Conservation (phyloP, 345 rosid species). For the Aquilaria yunnanensis region DNA sequence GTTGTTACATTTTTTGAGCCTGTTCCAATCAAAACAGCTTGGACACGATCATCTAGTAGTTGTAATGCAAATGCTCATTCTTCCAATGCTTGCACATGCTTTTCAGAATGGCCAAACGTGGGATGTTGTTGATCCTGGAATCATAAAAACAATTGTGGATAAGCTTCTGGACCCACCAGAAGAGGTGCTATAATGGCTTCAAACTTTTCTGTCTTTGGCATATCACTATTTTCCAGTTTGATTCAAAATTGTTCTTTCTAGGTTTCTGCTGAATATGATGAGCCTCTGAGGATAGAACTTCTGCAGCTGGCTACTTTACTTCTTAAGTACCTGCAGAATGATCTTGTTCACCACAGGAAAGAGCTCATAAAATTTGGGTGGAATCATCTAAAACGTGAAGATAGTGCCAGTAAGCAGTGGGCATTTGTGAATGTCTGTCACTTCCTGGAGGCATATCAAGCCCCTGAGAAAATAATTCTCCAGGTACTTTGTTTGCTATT, state of each 20-base stretch:
- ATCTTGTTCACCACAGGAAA: slow-evolving; percentile 96
- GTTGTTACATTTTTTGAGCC: slow-evolving; percentile 79
- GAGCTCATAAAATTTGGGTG: slow-evolving; percentile 99
- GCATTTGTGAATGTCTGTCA: slow-evolving; percentile 99
- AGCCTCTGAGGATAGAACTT: slow-evolving; percentile 95
- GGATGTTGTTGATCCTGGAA: slow-evolving; percentile 90
- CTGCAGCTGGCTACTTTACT: slow-evolving; percentile 96
- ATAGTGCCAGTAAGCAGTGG: slow-evolving; percentile 99
- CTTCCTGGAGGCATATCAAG: slow-evolving; percentile 98
- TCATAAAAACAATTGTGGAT: slow-evolving; percentile 91
- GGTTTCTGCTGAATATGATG: slow-evolving; percentile 99
- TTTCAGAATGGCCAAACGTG: slow-evolving; percentile 83
- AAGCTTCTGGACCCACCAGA: slow-evolving; percentile 99
- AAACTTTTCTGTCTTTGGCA: neutral
- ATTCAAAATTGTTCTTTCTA: slow-evolving; percentile 18
- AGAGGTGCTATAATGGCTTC: slow-evolving; percentile 48
- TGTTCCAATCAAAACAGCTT: slow-evolving; percentile 90
- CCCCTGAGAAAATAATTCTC: slow-evolving; percentile 96
- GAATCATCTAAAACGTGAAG: slow-evolving; percentile 99
- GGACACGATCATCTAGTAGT: slow-evolving; percentile 94
- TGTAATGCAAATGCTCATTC: slow-evolving; percentile 98
- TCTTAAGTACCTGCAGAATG: slow-evolving; percentile 89
- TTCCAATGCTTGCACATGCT: slow-evolving; percentile 98
- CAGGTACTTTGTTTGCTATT: slow-evolving; percentile 46
- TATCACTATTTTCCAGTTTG: slow-evolving; percentile 10